Percentiles rank a stretch among this genome's conserved stretches.
These are phyloP conservation scores for Ogataea ganodermae DNA, from an alignment of 805 yeast genomes.

Conservation along the genomic window DNA sequence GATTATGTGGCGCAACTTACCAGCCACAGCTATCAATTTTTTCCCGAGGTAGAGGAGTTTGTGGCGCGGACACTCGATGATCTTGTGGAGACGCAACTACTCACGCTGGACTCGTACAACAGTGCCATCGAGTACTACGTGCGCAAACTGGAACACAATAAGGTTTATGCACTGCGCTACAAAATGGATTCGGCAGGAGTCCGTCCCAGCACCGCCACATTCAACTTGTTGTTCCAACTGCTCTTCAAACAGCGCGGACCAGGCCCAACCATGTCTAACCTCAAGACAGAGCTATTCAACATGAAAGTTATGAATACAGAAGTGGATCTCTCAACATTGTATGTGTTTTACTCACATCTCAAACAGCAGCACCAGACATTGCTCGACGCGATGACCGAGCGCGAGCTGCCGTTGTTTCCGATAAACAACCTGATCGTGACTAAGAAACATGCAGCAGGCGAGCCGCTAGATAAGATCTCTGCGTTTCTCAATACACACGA, in stretches of 20 bases:
- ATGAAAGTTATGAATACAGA: constrained; percentile 5
- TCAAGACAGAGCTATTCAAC: constrained; percentile 8
- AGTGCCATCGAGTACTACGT: constrained; percentile 13
- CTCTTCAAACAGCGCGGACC: constrained; percentile 7
- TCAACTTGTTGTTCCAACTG: constrained; percentile 15
- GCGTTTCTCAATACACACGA: constrained; percentile 11
- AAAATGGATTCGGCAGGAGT: constrained; percentile 7
- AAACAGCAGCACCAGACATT: constrained; percentile 3
- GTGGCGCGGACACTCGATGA: constrained; percentile 16
- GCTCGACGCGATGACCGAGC: constrained; percentile 9
- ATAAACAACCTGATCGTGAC: constrained; percentile 13
- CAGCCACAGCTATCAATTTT: constrained; percentile 11
- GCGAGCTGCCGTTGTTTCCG: constrained; percentile 5
- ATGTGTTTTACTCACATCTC: constrained; percentile 14
- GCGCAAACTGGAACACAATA: neutral
- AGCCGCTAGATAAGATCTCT: constrained; percentile 8
- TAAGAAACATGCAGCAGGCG: constrained; percentile 8
- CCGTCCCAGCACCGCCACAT: constrained; percentile 10
- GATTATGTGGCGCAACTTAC: constrained; percentile 11
- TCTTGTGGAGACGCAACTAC: constrained; percentile 7
- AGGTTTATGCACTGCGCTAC: constrained; percentile 7
- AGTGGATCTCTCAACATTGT: constrained; percentile 16
- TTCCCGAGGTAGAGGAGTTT: constrained; percentile 5
- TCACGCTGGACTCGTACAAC: constrained; percentile 12
- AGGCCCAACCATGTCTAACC: neutral